Evolutionary conservation across 164 flowering plant genomes (phyloP).

Genomic region (Liriodendron chinense): DNA sequence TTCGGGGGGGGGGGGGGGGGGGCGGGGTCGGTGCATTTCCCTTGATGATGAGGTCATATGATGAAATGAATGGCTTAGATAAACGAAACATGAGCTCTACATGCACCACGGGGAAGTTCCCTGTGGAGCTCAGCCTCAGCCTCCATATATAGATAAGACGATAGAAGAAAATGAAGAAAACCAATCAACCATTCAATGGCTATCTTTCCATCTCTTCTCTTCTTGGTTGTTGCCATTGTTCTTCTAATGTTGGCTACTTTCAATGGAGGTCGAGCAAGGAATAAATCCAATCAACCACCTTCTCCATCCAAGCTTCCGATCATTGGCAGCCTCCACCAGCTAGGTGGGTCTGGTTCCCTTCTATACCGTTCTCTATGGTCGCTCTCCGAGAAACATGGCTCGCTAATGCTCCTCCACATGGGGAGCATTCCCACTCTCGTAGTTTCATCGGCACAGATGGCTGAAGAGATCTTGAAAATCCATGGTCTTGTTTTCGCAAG

Average conservation of each 20-base stretch:
- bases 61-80: too few relatives aligned
- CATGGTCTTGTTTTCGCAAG: neutral
- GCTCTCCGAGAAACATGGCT: neutral
- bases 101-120: too few relatives aligned
- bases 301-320: conserved; percentile 5
- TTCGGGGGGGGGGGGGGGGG: too few relatives aligned
- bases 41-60: too few relatives aligned
- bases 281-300: neutral
- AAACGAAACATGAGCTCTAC: too few relatives aligned
- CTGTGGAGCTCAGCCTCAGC: too few relatives aligned
- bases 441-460: conserved; percentile 1
- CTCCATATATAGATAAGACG: too few relatives aligned
- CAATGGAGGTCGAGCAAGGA: neutral
- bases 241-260: neutral
- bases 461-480: conserved; percentile 2
- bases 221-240: neutral
- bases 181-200: neutral
- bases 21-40: too few relatives aligned
- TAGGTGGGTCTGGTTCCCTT: neutral
- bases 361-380: neutral
- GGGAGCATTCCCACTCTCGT: neutral
- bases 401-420: conserved; percentile 3
- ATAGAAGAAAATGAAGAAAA: too few relatives aligned
- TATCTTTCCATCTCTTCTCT: neutral
- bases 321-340: conserved; percentile 2